phyloP scores from a whole-genome alignment of 2,329 filamentous ascomycete species.

The Aspergillus pseudoterreus region DNA sequence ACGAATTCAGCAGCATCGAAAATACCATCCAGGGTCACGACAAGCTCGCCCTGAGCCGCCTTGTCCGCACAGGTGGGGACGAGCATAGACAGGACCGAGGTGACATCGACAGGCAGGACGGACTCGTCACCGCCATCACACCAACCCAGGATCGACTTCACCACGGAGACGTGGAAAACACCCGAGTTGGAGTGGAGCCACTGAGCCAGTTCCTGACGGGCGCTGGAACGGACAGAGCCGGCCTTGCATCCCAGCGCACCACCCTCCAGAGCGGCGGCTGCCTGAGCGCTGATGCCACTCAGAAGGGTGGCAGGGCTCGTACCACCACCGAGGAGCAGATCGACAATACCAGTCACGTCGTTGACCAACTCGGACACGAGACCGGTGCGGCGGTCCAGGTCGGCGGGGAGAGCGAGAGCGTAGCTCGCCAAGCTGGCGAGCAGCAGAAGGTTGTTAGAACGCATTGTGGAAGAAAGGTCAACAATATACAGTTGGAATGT shows the following conservation, averaged over 20 bases:
- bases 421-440: slow-evolving; percentile 33
- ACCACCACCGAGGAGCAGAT: slow-evolving; percentile 20
- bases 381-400: slow-evolving; percentile 24
- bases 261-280: slow-evolving; percentile 34
- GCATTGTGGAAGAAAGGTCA: slow-evolving; percentile 18
- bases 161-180: slow-evolving; percentile 24
- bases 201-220: slow-evolving; percentile 25
- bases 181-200: slow-evolving; percentile 26
- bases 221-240: slow-evolving; percentile 22
- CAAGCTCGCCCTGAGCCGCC: slow-evolving; percentile 34
- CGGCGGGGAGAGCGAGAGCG: slow-evolving; percentile 29
- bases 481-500: slow-evolving; percentile 13
- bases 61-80: slow-evolving; percentile 30
- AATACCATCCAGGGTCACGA: slow-evolving; percentile 36
- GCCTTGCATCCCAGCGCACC: slow-evolving; percentile 33
- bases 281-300: slow-evolving; percentile 28
- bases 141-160: slow-evolving; percentile 29
- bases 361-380: slow-evolving; percentile 16
- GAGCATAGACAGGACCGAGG: slow-evolving; percentile 31
- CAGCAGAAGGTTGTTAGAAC: slow-evolving; percentile 25
- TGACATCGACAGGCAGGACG: slow-evolving; percentile 23
- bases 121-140: slow-evolving; percentile 26
- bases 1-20: slow-evolving; percentile 23
- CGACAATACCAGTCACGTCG: slow-evolving; percentile 21
- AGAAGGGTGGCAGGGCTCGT: slow-evolving; percentile 19